A percentile compares a stretch with the other conserved stretches of the same genome.
phyloP scores from a whole-genome alignment of 2,329 filamentous ascomycete species.

The Hypoxylon sp. region DNA sequence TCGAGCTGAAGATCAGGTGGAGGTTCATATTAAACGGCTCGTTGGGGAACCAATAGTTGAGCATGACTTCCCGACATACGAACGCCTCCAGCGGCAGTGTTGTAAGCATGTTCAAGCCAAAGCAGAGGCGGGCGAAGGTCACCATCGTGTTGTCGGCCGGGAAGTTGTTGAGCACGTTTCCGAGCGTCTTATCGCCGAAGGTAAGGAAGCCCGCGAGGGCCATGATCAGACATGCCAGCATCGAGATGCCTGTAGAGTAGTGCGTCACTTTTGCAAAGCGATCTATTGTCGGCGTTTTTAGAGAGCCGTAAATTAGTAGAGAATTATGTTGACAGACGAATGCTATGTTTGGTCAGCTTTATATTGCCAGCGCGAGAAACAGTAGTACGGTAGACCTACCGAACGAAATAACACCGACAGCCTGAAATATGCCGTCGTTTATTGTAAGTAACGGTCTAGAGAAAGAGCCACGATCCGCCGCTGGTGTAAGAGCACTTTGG shows the following conservation, averaged over 20 bases:
- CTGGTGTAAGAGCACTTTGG: conserved; percentile 82
- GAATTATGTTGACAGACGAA: conserved; percentile 92
- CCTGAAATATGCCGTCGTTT: conserved; percentile 91
- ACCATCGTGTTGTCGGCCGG: conserved; percentile 91
- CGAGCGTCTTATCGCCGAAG: conserved; percentile 91
- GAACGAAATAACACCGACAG: conserved; percentile 98
- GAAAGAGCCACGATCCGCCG: conserved; percentile 79
- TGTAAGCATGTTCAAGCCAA: conserved; percentile 98
- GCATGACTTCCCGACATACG: conserved; percentile 96
- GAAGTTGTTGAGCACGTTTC: conserved; percentile 99
- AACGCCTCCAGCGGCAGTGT: conserved; percentile 97
- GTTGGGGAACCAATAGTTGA: conserved; percentile 80
- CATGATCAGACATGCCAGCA: conserved; percentile 91
- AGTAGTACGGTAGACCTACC: conserved; percentile 66
- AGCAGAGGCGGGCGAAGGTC: conserved; percentile 93
- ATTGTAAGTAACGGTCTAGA: conserved; percentile 79
- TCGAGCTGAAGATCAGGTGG: conserved; percentile 88
- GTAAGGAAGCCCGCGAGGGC: conserved; percentile 91
- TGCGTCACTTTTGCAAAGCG: conserved; percentile 95
- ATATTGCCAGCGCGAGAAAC: conserved; percentile 3
- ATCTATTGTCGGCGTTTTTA: conserved; percentile 94
- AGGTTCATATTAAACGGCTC: conserved; percentile 85
- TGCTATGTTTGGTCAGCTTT: conserved; percentile 61
- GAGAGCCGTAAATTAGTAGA: conserved; percentile 95
- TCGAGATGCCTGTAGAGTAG: conserved; percentile 90